Evolutionary conservation across 1,139 yeast species (phyloP).

Genomic region (Geotrichum cucujoidarum): DNA sequence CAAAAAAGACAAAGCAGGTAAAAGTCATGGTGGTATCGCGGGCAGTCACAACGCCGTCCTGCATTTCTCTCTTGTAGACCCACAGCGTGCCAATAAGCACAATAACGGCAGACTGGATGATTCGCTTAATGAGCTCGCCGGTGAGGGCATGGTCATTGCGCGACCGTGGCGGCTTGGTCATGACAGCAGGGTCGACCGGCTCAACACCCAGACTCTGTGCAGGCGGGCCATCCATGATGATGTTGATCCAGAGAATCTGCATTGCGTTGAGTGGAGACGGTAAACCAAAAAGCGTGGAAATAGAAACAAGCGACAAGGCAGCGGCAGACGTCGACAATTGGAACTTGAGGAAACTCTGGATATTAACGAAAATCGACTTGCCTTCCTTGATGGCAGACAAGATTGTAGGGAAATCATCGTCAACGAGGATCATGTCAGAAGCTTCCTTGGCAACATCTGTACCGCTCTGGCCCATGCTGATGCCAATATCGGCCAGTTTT

Average conservation of each 20-base stretch:
- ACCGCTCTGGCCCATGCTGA: conserved; percentile 94
- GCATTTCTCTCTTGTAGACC: conserved; percentile 78
- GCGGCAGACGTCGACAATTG: conserved; percentile 95
- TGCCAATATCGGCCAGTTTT: conserved; percentile 94
- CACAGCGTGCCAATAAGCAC: conserved; percentile 75
- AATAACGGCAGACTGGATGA: conserved; percentile 66
- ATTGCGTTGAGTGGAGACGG: conserved; percentile 97
- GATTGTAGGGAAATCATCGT: conserved; percentile 92
- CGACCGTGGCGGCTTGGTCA: conserved; percentile 89
- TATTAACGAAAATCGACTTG: conserved; percentile 89
- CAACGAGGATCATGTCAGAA: conserved; percentile 94
- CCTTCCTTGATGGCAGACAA: conserved; percentile 93
- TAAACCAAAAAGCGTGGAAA: conserved; percentile 77
- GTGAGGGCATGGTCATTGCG: conserved; percentile 82
- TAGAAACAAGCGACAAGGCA: conserved; percentile 81
- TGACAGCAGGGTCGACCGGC: conserved; percentile 91
- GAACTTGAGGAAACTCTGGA: conserved; percentile 88
- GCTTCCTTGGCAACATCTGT: conserved; percentile 99
- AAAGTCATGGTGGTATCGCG: conserved; percentile 99
- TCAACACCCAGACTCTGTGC: conserved; percentile 97
- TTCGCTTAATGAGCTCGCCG: conserved; percentile 58
- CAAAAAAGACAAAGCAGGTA: conserved; percentile 90
- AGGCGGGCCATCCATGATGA: conserved; percentile 98
- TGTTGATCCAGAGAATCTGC: conserved; percentile 97
- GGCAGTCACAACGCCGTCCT: conserved; percentile 70